Base-by-base conservation (phyloP, 768 basidiomycete species). In the Phlebiopsis gigantea region DNA sequence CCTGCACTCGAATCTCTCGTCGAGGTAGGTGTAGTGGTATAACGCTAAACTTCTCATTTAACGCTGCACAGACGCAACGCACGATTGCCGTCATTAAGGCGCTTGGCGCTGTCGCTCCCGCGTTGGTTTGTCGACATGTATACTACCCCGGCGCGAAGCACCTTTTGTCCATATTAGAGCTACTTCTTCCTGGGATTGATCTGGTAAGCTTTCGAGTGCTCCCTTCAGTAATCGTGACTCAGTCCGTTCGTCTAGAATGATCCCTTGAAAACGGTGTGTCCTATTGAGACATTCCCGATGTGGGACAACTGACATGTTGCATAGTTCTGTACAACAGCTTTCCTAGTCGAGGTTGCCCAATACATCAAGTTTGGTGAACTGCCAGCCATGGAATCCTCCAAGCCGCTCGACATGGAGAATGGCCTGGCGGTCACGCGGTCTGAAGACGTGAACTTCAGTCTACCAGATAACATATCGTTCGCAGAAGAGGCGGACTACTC, bases 1-100 rank as follows among this genome's bases (percentile, higher is more conserved):
- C 90, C 92, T 1, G 88, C 91, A 0, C 72, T 97, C n/a, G 91
- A 94, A 69, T 84, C 90, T 3, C 72, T 95, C n/a, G 84, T 86
- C 15, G 92, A 94, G 79, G 89, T 87, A 61, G 44, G 77, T 63
- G 22, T 10, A 21, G 2, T 25, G 14, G 34, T 26, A 43, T 21
- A 25, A 44, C 21, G 3, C 29, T 45, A n/a, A 24, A 22, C 21
- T 28, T 61, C 30, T 42, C 19, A 57, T 51, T n/a, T 41, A 53
- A 53, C 1, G 10, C 31, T 30, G 3, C 15, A n/a, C 59, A 91
- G 87, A 94, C 92, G 0, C 87, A 93, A 61, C 77, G 93, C 48
- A 94, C 91, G 0, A 80, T 88, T 45, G 86, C 93, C 8, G 85
- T 91, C 25, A 92, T 94, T 68, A 91, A 90, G 60, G 90, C 90